Evolutionary conservation across 306 rosid species (phyloP).

Genomic region (Acacia crassicarpa): DNA sequence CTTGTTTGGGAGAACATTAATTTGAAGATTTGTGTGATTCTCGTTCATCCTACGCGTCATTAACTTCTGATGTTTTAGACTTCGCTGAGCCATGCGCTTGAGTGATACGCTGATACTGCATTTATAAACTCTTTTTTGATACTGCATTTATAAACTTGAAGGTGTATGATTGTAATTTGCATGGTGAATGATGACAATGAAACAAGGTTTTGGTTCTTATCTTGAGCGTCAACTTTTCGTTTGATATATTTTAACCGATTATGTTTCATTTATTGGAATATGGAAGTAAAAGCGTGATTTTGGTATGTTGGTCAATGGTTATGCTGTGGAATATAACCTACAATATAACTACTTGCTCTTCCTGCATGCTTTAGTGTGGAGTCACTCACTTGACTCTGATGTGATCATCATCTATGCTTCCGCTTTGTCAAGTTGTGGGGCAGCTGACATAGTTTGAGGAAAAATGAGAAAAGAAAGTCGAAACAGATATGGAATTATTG

Average conservation of each 20-base stretch:
- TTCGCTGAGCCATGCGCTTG: slow-evolving; percentile 37
- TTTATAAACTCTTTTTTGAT: slow-evolving; percentile 24
- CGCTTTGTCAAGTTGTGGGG: neutral
- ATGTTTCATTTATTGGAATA: neutral
- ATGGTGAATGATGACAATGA: neutral
- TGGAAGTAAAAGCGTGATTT: neutral
- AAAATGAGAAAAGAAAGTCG: neutral
- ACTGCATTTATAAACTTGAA: slow-evolving; percentile 26
- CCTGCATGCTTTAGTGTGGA: neutral
- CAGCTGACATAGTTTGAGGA: neutral
- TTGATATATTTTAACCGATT: neutral
- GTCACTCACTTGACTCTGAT: neutral
- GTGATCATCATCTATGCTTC: neutral
- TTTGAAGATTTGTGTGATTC: slow-evolving; percentile 28
- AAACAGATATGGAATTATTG: neutral
- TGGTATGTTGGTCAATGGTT: neutral
- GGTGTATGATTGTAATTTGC: slow-evolving; percentile 45
- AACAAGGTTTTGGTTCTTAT: slow-evolving; percentile 26
- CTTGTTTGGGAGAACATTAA: slow-evolving; percentile 21
- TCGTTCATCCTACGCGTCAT: slow-evolving; percentile 29
- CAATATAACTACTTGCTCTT: neutral
- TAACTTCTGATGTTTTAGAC: slow-evolving; percentile 36
- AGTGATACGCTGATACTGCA: slow-evolving; percentile 23
- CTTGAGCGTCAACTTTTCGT: neutral
- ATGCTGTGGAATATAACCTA: neutral